Evolutionary conservation across 78 protist species (phyloP), one percentile per base, ranked within the genome.

Genomic region (Dictyostelium capitatum): DNA sequence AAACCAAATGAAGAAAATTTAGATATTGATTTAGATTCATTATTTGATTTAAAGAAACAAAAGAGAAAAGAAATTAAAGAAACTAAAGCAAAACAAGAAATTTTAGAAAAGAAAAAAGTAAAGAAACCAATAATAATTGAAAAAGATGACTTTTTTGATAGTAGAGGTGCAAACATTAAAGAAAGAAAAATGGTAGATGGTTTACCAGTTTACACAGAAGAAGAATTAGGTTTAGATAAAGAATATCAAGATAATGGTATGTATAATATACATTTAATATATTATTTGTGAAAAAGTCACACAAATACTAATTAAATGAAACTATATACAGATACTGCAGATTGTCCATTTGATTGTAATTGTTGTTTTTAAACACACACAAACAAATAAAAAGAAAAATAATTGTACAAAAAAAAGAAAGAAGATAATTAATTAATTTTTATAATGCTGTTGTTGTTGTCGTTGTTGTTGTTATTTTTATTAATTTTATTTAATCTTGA

Each of bases 121-220:
- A 67, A 32, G 48, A 67, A 32, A 7, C 15, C 75, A 67, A 32
- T 20, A 1, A 0, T 20, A 32, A 67, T 32, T 32, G 43, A 32
- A 67, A 64, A 82, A 41, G 92, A 85, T 62, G 92, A 85, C 57
- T 85, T 85, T 79, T 85, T 85, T 59, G 92, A 85, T 62, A 74
- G 83, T 47, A 73, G 92, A 74, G 92, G 92, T 73, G 23, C 62
- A 7, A 85, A 72, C 32, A 57, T 85, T 65, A 85, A 85, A 74
- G 92, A 85, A 48, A 72, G 92, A 59, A 85, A 75, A 59, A 43
- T 37, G 41, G 14, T 85, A 12, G 92, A 85, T 28, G 92, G 92
- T 75, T 37, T 85, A 11, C 83, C 92, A 19, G 92, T 85, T 53
- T 85, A 32, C 57, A 85, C 83, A 28, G 92, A 85, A 48, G 92